phyloP scores from a whole-genome alignment of 192 early-diverging fungal genomes.

The Endogone sp. region DNA sequence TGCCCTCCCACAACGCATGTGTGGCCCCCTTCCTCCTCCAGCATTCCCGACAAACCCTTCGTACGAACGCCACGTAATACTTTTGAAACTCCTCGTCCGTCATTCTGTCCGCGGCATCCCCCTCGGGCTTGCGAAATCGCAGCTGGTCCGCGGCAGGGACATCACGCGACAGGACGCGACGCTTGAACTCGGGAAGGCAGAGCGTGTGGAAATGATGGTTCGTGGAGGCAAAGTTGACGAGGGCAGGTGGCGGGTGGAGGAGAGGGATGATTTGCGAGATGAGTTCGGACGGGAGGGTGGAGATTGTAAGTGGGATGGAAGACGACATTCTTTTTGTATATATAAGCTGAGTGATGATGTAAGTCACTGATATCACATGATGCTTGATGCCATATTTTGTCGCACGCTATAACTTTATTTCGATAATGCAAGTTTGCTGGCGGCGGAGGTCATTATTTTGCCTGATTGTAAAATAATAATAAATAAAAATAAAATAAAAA shows the following conservation, averaged over 20 bases:
- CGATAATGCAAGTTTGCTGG: too few species aligned
- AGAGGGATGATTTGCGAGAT: neutral
- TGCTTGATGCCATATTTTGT: too few species aligned
- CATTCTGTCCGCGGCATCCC: neutral
- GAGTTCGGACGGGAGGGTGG: neutral
- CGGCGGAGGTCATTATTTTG: too few species aligned
- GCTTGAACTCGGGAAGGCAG: neutral
- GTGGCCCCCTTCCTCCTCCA: neutral
- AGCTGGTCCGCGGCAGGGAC: neutral
- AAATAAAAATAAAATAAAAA: too few species aligned
- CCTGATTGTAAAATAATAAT: too few species aligned
- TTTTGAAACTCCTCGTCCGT: neutral
- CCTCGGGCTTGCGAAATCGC: neutral
- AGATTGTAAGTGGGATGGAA: neutral
- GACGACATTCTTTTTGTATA: too few species aligned
- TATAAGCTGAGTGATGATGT: too few species aligned
- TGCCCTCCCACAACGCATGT: neutral
- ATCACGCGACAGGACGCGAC: neutral
- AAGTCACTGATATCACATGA: too few species aligned
- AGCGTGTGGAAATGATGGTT: neutral
- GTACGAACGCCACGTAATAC: neutral
- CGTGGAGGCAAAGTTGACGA: neutral
- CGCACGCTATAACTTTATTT: too few species aligned
- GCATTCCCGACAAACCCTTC: neutral
- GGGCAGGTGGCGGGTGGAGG: neutral